Base-by-base conservation (phyloP, 352 stramenopile genomes). In the Thraustochytrium striatum region DNA sequence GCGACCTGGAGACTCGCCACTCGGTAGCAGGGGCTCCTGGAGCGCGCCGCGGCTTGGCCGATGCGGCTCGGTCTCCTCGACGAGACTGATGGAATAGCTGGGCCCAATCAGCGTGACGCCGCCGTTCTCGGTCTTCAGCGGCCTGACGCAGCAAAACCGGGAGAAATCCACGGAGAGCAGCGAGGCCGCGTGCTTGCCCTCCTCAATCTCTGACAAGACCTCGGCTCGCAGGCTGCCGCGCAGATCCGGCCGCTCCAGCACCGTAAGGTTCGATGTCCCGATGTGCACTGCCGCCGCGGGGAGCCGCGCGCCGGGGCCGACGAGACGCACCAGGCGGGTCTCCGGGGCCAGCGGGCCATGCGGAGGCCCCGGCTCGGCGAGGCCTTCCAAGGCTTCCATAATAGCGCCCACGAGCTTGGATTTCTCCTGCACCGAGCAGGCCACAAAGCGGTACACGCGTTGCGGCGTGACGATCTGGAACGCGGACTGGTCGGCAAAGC, bases 401-500 rank as follows among this genome's bases (percentile, higher is more conserved):
- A 69, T 35, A n/a, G 69, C 69, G n/a, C 69, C 32, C 7, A 69
- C 39, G 35, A 79, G 57, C 21, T 36, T 25, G 13, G 39, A 47
- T 36, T 79, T 79, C 13, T 58, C 69, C 52, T 79, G 50, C 21
- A 79, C 28, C 1, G n/a, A 19, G 21, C 72, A 35, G 2, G 50
- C 32, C 19, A 79, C 39, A 36, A 79, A 79, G 16, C 25, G n/a
- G 30, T 69, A 79, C 43, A 32, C 30, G 8, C 69, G 44, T 19
- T 9, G 16, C n/a, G 30, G 52, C 21, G 69, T 79, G 50, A 79
- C 69, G 16, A 79, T 32, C 36, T 79, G 69, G 39, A 79, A 79
- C 3, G 69, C 69, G 57, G 50, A 79, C 21, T 79, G 28, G 9
- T 30, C 25, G 9, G 55, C 55, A 25, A 25, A 16, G 25, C 57